A percentile compares a stretch with the other conserved stretches of the same genome.
Evolutionary conservation across 2,329 filamentous ascomycete genomes (phyloP).

Genomic region (Aspergillus sp.): DNA sequence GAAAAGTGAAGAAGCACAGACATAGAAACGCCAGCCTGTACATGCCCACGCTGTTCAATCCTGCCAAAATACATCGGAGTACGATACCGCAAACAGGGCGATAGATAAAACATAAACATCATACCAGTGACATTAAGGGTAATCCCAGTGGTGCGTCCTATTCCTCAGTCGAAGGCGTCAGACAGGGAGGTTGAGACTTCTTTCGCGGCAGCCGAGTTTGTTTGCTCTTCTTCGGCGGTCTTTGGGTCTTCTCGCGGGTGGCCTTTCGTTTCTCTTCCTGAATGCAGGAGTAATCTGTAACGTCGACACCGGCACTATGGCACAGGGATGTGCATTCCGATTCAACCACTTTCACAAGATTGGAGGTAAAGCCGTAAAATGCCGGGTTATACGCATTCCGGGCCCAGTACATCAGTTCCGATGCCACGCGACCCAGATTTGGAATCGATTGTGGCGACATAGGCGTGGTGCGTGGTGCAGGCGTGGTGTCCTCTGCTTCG

Average conservation of each 20-base stretch:
- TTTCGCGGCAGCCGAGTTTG: neutral
- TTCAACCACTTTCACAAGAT: slow-evolving; percentile 38
- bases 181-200: neutral
- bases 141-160: neutral
- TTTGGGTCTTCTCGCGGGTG: neutral
- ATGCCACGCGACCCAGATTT: slow-evolving; percentile 38
- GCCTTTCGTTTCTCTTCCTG: slow-evolving; percentile 23
- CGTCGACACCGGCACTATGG: slow-evolving; percentile 33
- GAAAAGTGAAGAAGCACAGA: neutral
- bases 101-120: neutral
- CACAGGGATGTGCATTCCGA: slow-evolving; percentile 38
- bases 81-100: too few species aligned
- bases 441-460: slow-evolving; percentile 27
- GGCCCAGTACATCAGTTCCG: slow-evolving; percentile 45
- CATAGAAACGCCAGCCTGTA: neutral
- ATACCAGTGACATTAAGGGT: neutral
- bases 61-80: too few species aligned
- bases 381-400: slow-evolving; percentile 44
- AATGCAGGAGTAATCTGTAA: slow-evolving; percentile 28
- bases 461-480: slow-evolving; percentile 10
- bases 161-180: neutral
- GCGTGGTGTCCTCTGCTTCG: slow-evolving; percentile 22
- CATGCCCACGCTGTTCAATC: too few species aligned
- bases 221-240: neutral
- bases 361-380: slow-evolving; percentile 41